Base-by-base conservation (phyloP, 306 rosid species). In the Sicyos baderoa region DNA sequence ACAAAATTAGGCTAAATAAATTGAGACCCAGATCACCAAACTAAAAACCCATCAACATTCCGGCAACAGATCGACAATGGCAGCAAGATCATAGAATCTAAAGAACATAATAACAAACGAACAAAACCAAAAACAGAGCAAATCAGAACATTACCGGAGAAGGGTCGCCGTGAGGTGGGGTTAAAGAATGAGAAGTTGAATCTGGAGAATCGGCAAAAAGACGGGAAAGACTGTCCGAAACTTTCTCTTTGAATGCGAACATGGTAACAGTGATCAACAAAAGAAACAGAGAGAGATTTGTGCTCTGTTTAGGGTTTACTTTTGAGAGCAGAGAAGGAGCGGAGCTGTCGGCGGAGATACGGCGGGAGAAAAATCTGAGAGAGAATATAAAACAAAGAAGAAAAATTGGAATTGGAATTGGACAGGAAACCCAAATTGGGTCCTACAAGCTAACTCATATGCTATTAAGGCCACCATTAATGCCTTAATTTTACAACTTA, bases 241-340 rank as follows among this genome's bases (percentile, higher is more conserved):
- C 84, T 71, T 80, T 93, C 16, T 90, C 89, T 75, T 75, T 93
- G 61, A 93, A 79, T 51, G 91, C 18, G 19, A 80, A 37, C 99
- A 69, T 35, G 32, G 40, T 42, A 5, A 47, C 18, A 57, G 21
- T 18, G 56, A 61, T 12, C 54, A 61, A 37, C 22, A 62, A 42
- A 42, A 57, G 11, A 56, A 6, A 13, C 23, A 22, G 23, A 4
- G 9, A n/a, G 14, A 44, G 67, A 1, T 55, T 57, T 23, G 54
- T 32, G 32, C 51, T 56, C n/a, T 44, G 47, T 54, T 62, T 29
- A 29, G 35, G 4, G 4, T 29, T 29, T 44, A 50, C 15, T 12
- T 70, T 22, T 7, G 18, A 10, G 64, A 52, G 16, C 1, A 7
- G 13, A 56, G 54, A 48, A 37, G 45, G 18, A 18, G 68, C 6